A percentile compares a stretch with the other conserved stretches of the same genome.
Conservation (phyloP, 2,329 filamentous ascomycete genomes). For the Sclerotinia spermophila region DNA sequence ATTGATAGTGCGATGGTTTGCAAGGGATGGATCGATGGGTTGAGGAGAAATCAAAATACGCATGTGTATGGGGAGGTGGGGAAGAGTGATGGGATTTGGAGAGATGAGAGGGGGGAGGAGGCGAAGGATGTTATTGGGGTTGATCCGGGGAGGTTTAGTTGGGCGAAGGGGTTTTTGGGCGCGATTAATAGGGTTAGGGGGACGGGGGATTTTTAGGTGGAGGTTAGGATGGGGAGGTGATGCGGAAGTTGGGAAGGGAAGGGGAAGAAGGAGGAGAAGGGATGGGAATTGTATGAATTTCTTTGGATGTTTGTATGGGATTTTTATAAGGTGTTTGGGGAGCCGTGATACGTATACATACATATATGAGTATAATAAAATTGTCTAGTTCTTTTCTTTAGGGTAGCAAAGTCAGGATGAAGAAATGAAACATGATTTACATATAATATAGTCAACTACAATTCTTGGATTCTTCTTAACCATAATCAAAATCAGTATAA, state of each 20-base stretch:
- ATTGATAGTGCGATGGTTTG: conserved; percentile 63
- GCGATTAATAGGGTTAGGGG: conserved; percentile 56
- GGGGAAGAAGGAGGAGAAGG: no score
- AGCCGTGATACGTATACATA: background rate
- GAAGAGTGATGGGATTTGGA: conserved; percentile 58
- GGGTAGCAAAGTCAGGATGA: no score
- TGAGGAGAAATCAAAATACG: conserved; percentile 66
- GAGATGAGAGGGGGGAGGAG: conserved; percentile 48
- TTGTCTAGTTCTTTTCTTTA: no score
- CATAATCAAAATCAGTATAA: no score
- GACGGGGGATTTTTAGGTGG: conserved; percentile 47
- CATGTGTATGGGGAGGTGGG: conserved; percentile 52
- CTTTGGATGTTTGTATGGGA: background rate
- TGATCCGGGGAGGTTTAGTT: conserved; percentile 53
- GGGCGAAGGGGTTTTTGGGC: conserved; percentile 55
- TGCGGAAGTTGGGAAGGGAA: accelerated
- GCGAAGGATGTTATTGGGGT: conserved; percentile 49
- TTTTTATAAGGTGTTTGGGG: background rate
- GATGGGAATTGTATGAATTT: background rate
- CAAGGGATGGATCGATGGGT: conserved; percentile 56
- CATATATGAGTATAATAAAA: background rate
- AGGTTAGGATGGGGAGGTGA: no score
- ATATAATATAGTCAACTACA: no score
- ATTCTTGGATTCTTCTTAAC: no score
- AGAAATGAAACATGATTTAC: no score